phyloP scores from a whole-genome alignment of 345 rosid species.

The Erodium maritimum region DNA sequence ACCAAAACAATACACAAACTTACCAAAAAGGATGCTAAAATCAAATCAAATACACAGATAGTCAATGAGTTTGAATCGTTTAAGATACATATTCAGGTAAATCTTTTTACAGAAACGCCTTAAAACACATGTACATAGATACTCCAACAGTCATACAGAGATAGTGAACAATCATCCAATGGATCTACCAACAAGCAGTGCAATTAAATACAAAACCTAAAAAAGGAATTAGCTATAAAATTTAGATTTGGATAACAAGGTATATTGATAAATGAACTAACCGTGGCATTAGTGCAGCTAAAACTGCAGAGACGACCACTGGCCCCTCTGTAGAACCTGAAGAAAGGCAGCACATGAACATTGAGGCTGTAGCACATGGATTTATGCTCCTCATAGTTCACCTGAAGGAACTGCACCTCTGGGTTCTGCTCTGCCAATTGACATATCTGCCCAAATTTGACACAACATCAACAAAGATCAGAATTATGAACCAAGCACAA shows the following conservation, averaged over 20 bases:
- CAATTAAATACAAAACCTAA: too few species aligned
- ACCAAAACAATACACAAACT: not conserved
- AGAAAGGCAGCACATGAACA: slow-evolving; percentile 70
- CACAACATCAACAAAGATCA: not conserved
- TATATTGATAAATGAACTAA: slow-evolving; percentile 11
- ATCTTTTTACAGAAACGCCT: too few species aligned
- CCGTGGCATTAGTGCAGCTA: slow-evolving; percentile 59
- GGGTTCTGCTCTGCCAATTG: slow-evolving; percentile 66
- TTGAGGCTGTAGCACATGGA: slow-evolving; percentile 53
- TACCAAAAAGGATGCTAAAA: not conserved
- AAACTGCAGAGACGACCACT: slow-evolving; percentile 65
- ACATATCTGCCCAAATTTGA: slow-evolving; percentile 38
- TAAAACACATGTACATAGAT: too few species aligned
- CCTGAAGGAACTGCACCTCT: slow-evolving; percentile 46
- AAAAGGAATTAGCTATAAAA: not conserved
- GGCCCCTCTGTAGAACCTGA: slow-evolving; percentile 62
- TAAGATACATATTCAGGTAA: too few species aligned
- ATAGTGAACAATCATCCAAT: too few species aligned
- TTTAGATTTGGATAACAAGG: not conserved
- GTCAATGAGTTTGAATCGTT: too few species aligned
- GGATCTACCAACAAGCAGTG: too few species aligned
- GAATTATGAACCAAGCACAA: not conserved
- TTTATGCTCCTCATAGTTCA: slow-evolving; percentile 55
- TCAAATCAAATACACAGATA: not conserved
- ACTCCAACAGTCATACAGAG: too few species aligned